Conservation (phyloP, 2,329 filamentous ascomycete species). For the Volutella citrinella region DNA sequence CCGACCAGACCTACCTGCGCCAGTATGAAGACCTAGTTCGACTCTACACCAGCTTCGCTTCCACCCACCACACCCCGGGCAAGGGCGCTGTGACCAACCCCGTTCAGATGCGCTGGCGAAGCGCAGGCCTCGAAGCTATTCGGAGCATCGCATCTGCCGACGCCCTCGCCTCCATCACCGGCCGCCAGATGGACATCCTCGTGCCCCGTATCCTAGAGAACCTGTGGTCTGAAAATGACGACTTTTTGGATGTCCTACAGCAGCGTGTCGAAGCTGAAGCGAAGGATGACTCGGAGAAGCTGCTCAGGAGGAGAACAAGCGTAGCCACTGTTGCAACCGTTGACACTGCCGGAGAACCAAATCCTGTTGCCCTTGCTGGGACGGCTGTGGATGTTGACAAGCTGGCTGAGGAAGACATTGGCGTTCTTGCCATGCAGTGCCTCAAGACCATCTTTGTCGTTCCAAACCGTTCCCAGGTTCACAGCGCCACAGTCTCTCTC, state of each 20-base stretch:
- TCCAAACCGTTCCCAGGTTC: conserved; percentile 79
- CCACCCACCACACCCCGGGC: conserved; percentile 51
- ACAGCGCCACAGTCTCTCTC: conserved; percentile 69
- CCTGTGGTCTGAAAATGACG: conserved; percentile 70
- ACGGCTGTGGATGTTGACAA: conserved; percentile 86
- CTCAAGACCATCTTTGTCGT: conserved; percentile 81
- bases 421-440: conserved; percentile 79
- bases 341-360: conserved; percentile 61
- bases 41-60: conserved; percentile 77
- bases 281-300: conserved; percentile 62
- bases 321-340: conserved; percentile 69
- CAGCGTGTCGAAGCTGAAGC: conserved; percentile 66
- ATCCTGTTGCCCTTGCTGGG: conserved; percentile 70
- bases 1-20: conserved; percentile 77
- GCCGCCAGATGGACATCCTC: conserved; percentile 72
- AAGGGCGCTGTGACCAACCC: conserved; percentile 64
- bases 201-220: conserved; percentile 87
- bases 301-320: conserved; percentile 69
- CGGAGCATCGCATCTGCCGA: conserved; percentile 79
- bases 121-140: conserved; percentile 72
- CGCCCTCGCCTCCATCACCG: conserved; percentile 69
- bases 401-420: conserved; percentile 84
- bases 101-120: conserved; percentile 75
- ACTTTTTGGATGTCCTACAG: conserved; percentile 66
- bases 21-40: conserved; percentile 81